Evolutionary conservation across 768 basidiomycete species (phyloP), one percentile per base, ranked within the genome.

Genomic region (Lentinula boryana): DNA sequence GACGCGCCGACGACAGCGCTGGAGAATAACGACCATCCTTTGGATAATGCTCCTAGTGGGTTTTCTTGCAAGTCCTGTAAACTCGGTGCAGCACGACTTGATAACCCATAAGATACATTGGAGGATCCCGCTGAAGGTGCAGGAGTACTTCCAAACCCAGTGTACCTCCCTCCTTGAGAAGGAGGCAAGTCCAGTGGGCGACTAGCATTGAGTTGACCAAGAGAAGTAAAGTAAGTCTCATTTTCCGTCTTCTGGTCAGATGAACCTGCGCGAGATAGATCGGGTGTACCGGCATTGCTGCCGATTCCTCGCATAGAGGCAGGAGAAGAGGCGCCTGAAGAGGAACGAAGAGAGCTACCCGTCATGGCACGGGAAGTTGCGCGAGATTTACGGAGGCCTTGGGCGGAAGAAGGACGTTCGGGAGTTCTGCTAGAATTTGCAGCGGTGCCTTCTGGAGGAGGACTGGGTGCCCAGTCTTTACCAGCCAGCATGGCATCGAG

Each of bases 11-110:
- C 83, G 13, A 98, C 87, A 36, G 87, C 94, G 0, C 90, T 82
- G 32, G 93, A 89, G 69, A 99, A 88, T n/a, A 98, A 74, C 27
- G 93, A 93, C 97, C 97, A 98, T 49, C 95, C 94, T 76, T 98
- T 98, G 67, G 84, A 84, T 13, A 98, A 73, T 0, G 96, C 95
- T 8, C 84, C 86, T 40, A 88, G 72, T 0, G 96, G 96, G 68
- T 93, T 93, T 49, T 89, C 84, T 70, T 96, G 92, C 33, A 98
- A 74, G 18, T 99, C 95, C 44, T 77, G 72, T 2, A 98, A 69
- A 0, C 86, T 81, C 0, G 96, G 96, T 10, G 88, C 87, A 36
- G 88, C 83, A 9, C 87, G 84, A 32, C 93, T 95, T 3, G 93
- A 93, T 44, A 91, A 76, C 5, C 81, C 78, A 67, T 80, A 86